These are phyloP conservation scores for Perilla frutescens DNA, from an alignment of 257 asterid species.

Conservation along the genomic window DNA sequence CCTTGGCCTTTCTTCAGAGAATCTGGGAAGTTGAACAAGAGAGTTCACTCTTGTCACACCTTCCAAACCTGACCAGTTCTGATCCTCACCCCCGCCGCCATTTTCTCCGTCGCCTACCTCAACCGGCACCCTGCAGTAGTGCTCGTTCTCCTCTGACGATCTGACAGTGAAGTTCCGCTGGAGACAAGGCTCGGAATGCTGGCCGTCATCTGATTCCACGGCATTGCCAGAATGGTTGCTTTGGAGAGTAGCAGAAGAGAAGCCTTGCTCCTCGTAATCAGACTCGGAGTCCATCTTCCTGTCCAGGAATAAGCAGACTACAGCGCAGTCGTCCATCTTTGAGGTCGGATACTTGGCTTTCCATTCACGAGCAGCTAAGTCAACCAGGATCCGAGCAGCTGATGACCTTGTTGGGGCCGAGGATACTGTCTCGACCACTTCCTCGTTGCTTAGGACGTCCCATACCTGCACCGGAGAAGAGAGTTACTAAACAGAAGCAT, in stretches of 20 bases:
- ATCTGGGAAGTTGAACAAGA: slow-evolving; percentile 92
- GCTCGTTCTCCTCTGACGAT: slow-evolving; percentile 66
- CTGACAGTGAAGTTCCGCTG: slow-evolving; percentile 82
- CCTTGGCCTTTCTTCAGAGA: slow-evolving; percentile 75
- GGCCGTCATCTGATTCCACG: slow-evolving; percentile 85
- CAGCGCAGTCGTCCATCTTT: slow-evolving; percentile 98
- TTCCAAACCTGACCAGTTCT: slow-evolving; percentile 93
- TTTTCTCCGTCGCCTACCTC: slow-evolving; percentile 46
- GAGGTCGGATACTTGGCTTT: slow-evolving; percentile 90
- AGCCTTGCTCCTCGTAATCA: slow-evolving; percentile 79
- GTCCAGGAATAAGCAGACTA: slow-evolving; percentile 82
- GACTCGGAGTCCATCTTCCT: slow-evolving; percentile 93
- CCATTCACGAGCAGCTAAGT: slow-evolving; percentile 93
- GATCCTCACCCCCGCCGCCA: slow-evolving; percentile 52
- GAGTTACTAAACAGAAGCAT: neutral
- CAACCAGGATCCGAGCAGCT: slow-evolving; percentile 81
- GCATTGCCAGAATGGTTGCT: slow-evolving; percentile 80
- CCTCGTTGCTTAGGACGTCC: slow-evolving; percentile 96
- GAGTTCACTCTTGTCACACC: slow-evolving; percentile 98
- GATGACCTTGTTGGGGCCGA: slow-evolving; percentile 79
- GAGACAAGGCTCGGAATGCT: slow-evolving; percentile 70
- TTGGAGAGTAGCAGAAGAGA: slow-evolving; percentile 75
- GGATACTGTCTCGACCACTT: slow-evolving; percentile 85
- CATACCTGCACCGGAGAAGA: slow-evolving; percentile 62
- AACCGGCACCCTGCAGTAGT: slow-evolving; percentile 43